Evolutionary conservation across 331 rosid genomes (phyloP).

Genomic region (Quercus phellos): DNA sequence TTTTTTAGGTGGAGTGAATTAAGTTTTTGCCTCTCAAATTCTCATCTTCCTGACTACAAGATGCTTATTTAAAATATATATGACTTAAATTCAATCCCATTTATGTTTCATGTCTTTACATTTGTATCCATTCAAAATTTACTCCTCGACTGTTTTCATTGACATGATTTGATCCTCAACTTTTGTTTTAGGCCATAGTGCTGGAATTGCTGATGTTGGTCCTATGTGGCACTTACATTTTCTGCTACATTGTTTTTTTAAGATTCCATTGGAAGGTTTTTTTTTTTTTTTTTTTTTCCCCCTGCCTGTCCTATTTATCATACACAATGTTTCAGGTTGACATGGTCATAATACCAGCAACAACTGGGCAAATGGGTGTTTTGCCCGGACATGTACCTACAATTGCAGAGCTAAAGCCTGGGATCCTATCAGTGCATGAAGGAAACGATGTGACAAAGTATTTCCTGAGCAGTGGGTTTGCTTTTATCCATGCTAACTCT

Average conservation of each 20-base stretch:
- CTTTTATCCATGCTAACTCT: constrained; percentile 56
- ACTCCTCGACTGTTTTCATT: background rate
- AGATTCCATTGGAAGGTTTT: background rate
- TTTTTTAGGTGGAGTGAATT: no score
- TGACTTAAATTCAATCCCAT: background rate
- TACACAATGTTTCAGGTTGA: constrained; percentile 37
- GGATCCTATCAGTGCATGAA: constrained; percentile 49
- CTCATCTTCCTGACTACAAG: background rate
- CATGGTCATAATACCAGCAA: constrained; percentile 59
- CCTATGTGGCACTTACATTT: background rate
- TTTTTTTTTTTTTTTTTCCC: background rate
- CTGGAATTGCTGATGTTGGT: background rate
- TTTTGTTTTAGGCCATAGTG: background rate
- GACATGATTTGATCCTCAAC: background rate
- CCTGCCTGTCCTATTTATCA: background rate
- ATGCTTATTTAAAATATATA: background rate
- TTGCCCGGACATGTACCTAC: constrained; percentile 65
- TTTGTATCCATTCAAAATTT: background rate
- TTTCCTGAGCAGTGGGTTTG: constrained; percentile 61
- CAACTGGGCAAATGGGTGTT: constrained; percentile 65
- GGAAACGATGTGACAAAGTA: constrained; percentile 45
- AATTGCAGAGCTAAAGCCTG: constrained; percentile 59
- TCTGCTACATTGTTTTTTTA: background rate
- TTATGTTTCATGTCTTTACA: background rate
- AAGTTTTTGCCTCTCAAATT: background rate